These are phyloP conservation scores for Candida koratica DNA, from an alignment of 805 yeast genomes.

Conservation along the genomic window DNA sequence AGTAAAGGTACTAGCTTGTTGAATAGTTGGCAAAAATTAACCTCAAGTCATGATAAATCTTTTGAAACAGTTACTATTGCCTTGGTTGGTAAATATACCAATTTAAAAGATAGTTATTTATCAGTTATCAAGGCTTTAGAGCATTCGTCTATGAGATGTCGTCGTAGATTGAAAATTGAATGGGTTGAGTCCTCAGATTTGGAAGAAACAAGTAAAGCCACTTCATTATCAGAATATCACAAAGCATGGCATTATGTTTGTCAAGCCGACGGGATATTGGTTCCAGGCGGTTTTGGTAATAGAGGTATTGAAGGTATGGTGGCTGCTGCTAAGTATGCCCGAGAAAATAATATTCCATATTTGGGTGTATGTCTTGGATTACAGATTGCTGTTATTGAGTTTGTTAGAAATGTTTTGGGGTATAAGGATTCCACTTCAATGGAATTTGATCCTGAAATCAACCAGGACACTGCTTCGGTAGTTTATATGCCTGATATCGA, in stretches of 20 bases:
- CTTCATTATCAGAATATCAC: conserved; percentile 75
- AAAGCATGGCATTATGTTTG: conserved; percentile 94
- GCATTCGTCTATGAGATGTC: conserved; percentile 89
- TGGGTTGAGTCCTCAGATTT: conserved; percentile 96
- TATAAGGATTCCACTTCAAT: conserved; percentile 66
- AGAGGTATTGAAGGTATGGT: conserved; percentile 99
- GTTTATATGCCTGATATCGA: conserved; percentile 99
- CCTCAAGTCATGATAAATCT: conserved; percentile 76
- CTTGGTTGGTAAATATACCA: conserved; percentile 94
- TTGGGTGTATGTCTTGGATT: conserved; percentile 96
- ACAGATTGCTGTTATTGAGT: conserved; percentile 95
- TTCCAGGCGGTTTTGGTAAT: conserved; percentile 97
- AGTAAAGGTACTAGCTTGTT: conserved; percentile 68
- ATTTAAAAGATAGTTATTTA: conserved; percentile 90
- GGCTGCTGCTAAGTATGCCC: conserved; percentile 96
- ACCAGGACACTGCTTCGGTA: conserved; percentile 67
- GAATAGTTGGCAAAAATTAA: conserved; percentile 73
- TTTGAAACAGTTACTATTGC: conserved; percentile 90
- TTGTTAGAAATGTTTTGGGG: conserved; percentile 75
- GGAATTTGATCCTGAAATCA: conserved; percentile 68
- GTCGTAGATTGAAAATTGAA: conserved; percentile 75
- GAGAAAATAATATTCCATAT: conserved; percentile 90
- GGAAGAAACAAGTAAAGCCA: conserved; percentile 64
- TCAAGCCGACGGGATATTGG: conserved; percentile 92
- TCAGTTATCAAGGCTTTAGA: conserved; percentile 94